Base-by-base conservation (phyloP, 192 early-diverging fungal species). In the Podila minutissima region DNA sequence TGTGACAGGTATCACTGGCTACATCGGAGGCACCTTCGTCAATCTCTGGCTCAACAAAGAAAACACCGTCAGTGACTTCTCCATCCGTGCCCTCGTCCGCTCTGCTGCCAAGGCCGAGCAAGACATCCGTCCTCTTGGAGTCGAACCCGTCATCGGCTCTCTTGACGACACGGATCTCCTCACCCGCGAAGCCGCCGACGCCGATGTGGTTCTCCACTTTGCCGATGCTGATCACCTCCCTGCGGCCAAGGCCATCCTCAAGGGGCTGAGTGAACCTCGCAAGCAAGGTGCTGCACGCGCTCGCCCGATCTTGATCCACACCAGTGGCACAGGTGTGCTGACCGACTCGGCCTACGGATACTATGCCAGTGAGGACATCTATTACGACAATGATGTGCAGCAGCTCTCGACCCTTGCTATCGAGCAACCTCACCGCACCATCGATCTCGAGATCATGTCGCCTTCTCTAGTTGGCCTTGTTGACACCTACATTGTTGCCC, bases 141-240 rank as follows among this genome's bases (percentile, higher is more conserved):
- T 67, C 24, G 66, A 37, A 19, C 66, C 66, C 53, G 66, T 67
- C 51, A 32, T 58, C 20, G 66, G 66, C 15, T 32, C 50, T 37
- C 66, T 67, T 6, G 66, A 67, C n/a, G 53, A 58, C 49, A 9
- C 50, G 6, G 53, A 29, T 55, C 26, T 57, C 19, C n/a, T 67
- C 20, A 29, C 28, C n/a, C n/a, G 28, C 10, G 66, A 67, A 51
- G 66, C 50, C 7, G 15, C 29, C 12, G 32, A 67, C 8, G 66
- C 66, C 19, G 66, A 67, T 10, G 66, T 67, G 50, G 66, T 67
- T 31, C 33, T 67, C 20, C 1, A 33, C 66, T 58, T 67, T 35
- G 66, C 66, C 5, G 66, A 67, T 20, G 13, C 51, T 0, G 53
- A 67, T 49, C 66, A 67, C 50, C 17, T 67, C 12, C 19, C 66